Base-by-base conservation (phyloP, 331 rosid species). In the Malus hybrid region DNA sequence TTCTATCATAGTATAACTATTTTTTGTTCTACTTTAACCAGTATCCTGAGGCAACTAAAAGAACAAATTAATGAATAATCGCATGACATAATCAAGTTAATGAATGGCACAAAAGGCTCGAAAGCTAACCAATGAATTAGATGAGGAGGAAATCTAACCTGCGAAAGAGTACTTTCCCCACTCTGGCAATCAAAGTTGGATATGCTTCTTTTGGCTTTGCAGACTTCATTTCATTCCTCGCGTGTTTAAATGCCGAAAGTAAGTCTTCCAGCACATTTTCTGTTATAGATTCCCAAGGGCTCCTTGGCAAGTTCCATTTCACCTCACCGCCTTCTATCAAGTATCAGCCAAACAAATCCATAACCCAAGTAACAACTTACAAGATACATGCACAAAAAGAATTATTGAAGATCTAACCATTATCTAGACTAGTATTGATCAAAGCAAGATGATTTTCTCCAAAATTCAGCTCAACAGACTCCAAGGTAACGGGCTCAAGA, bases 161-260 rank as follows among this genome's bases (percentile, higher is more conserved):
- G 65, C 61, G 80, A 73, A 87, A 85, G 22, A 81, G 77, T 73
- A 88, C 22, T 73, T 81, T 87, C 48, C 91, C 91, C 70, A 85
- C 27, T 80, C 85, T 79, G 31, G 87, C 91, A 62, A 75, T 63
- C 72, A 85, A 69, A 5, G 24, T 54, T 9, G 81, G 85, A 76
- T 76, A 76, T 34, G 69, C 66, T 70, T 36, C 61, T 18, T 73
- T 71, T 2, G 15, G 55, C 16, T 75, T 24, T 16, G 12, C 67
- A 27, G 46, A 50, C 62, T 80, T 68, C 72, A 80, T 63, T 42
- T 70, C 79, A 22, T 27, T 67, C 79, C 75, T 85, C 65, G 73
- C 55, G 6, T 36, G 46, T 59, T 83, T 69, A 68, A 78, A 77
- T 7, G 80, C 62, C 4, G 59, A 72, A 39, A 87, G 74, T 9